These are phyloP conservation scores for Phyllosticta ampelicida DNA, from an alignment of 2,329 filamentous ascomycete species.

Conservation along the genomic window DNA sequence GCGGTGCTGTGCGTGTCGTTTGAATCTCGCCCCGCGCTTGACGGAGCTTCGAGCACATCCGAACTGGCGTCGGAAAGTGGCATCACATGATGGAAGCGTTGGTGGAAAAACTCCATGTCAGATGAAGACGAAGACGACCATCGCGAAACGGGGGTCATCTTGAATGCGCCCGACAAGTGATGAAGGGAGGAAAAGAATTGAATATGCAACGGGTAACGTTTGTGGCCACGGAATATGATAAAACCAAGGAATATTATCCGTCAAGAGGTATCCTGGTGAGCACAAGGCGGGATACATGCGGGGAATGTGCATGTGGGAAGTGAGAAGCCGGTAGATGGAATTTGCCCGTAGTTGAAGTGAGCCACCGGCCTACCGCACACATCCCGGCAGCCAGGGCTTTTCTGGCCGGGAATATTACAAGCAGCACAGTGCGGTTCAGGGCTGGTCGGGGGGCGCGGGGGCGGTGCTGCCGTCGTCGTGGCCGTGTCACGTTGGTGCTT, in stretches of 20 bases:
- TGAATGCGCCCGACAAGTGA: not conserved
- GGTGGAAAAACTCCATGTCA: not conserved
- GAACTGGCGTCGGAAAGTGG: not conserved
- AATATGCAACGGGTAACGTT: not conserved
- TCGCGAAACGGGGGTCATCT: not conserved
- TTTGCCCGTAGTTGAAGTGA: not conserved
- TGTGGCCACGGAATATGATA: not conserved
- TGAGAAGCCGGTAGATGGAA: not conserved
- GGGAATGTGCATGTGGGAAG: not conserved
- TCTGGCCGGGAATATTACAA: not conserved
- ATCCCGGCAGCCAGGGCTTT: not conserved
- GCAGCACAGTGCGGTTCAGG: not conserved
- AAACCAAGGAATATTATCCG: not conserved
- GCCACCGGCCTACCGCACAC: not conserved
- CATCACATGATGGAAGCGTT: not conserved
- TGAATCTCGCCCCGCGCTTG: not conserved
- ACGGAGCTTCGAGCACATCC: not conserved
- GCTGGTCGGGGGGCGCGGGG: not conserved
- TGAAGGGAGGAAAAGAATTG: not conserved
- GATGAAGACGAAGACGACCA: not conserved
- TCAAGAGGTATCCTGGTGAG: not conserved
- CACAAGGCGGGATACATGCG: not conserved
- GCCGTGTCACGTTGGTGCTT: not conserved
- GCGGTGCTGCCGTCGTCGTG: not conserved
- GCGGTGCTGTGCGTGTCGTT: slow-evolving; percentile 1